Base-by-base conservation (phyloP, 1,284 basidiomycete genomes). In the Apiotrichum sp. region DNA sequence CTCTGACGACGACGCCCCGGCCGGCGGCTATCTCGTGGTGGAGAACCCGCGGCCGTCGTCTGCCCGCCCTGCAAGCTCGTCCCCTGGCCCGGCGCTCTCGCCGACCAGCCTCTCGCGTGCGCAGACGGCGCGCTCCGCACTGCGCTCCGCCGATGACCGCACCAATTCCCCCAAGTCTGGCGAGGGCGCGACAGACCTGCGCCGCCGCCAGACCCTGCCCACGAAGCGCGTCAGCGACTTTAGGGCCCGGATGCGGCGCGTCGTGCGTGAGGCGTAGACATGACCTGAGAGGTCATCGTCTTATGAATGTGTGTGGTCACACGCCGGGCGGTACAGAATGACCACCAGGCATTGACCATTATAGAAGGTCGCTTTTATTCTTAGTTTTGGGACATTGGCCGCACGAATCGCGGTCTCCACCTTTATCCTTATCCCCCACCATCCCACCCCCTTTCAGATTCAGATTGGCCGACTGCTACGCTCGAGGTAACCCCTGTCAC, bases 1-100 rank as follows among this genome's bases (percentile, higher is more conserved):
- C 49, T 77, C 75, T 11, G 75, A 77, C 62, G 75, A 77, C 8
- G 75, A 77, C n/a, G 66, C 65, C 2, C 73, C 75, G 1, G 56
- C 63, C 1, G 72, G 71, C 5, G 73, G 72, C 0, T 77, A 73
- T 47, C 57, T 61, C 16, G 45, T 61, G 39, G 56, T 47, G 38
- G 56, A 61, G 56, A 61, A 61, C 51, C 43, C 44, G 32, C 53
- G 48, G 16, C 33, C 33, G 5, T 22, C 47, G n/a, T n/a, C 40
- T 16, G 41, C 16, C 29, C 31, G 39, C 22, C 13, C 33, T 9
- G 32, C 31, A 6, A 34, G 11, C 32, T 29, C 46, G 3, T 36
- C 53, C 9, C 47, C 53, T 3, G 38, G n/a, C 4, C 36, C 39
- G 2, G 36, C 14, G 9, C 11, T 38, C 7, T 34, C 49, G 10